Percentiles rank a stretch among this genome's conserved stretches.
phyloP scores from a whole-genome alignment of 441 rosid genomes.

The Pelargonium myrrhifolium region DNA sequence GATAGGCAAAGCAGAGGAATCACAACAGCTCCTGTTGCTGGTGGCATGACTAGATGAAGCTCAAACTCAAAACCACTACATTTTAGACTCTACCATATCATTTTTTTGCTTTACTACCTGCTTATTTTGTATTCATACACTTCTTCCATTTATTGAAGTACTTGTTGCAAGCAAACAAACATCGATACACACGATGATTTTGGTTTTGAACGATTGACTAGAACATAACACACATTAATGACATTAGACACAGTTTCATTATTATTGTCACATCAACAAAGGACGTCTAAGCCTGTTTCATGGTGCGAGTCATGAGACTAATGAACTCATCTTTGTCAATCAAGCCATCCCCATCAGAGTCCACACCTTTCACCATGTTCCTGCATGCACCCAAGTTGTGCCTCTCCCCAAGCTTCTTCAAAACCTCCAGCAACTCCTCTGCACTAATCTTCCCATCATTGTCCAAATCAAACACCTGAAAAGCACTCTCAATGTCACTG shows the following conservation, averaged over 20 bases:
- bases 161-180: too few species aligned
- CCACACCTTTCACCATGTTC: conserved; percentile 44
- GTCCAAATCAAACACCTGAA: conserved; percentile 37
- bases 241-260: too few species aligned
- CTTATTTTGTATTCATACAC: too few species aligned
- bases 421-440: conserved; percentile 43
- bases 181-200: too few species aligned
- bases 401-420: conserved; percentile 45
- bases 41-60: conserved; percentile 26
- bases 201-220: too few species aligned
- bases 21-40: conserved; percentile 21
- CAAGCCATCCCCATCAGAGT: conserved; percentile 39
- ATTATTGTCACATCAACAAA: too few species aligned
- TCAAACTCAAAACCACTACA: not conserved
- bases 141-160: too few species aligned
- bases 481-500: conserved; percentile 36
- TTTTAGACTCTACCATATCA: not conserved
- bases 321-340: conserved; percentile 42
- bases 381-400: conserved; percentile 36
- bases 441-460: conserved; percentile 46
- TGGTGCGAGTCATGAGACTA: conserved; percentile 39
- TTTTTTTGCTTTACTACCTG: not conserved
- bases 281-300: conserved; percentile 16
- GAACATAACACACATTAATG: too few species aligned
- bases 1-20: conserved; percentile 27